phyloP scores from a whole-genome alignment of 164 flowering plant genomes.

The Dillenia suffruticosa region DNA sequence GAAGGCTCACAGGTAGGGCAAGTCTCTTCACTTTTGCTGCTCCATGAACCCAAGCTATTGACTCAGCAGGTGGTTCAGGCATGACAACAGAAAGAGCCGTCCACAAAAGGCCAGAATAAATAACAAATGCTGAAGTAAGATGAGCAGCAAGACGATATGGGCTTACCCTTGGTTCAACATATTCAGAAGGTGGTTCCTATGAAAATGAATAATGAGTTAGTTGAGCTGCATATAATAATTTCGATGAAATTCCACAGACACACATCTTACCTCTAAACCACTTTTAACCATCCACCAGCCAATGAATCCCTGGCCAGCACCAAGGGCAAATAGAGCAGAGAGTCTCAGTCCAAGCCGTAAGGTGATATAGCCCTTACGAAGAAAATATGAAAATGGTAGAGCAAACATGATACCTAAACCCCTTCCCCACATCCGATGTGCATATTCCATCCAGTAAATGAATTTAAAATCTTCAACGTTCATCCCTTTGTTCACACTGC shows the following conservation, averaged over 20 bases:
- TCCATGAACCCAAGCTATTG: constrained; percentile 80
- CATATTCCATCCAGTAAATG: constrained; percentile 99
- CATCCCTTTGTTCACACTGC: constrained; percentile 92
- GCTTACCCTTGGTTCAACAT: constrained; percentile 88
- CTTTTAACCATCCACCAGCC: constrained; percentile 99
- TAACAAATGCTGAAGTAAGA: constrained; percentile 90
- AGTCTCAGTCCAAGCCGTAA: constrained; percentile 70
- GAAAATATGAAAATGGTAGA: constrained; percentile 84
- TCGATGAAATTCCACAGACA: neutral
- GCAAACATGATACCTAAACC: constrained; percentile 85
- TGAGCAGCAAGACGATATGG: constrained; percentile 96
- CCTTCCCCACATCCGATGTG: constrained; percentile 99
- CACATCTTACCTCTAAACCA: constrained; percentile 73
- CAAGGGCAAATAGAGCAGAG: constrained; percentile 86
- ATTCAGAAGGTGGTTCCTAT: constrained; percentile 71
- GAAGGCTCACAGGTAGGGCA: constrained; percentile 72
- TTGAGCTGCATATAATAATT: neutral
- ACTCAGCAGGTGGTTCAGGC: constrained; percentile 94
- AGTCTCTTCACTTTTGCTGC: constrained; percentile 81
- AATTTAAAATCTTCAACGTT: constrained; percentile 85
- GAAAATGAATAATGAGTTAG: neutral
- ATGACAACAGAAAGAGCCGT: constrained; percentile 91
- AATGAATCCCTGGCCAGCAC: constrained; percentile 96
- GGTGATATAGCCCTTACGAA: constrained; percentile 79
- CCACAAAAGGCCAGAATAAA: constrained; percentile 90